phyloP scores from a whole-genome alignment of 768 basidiomycete genomes.

The Russula compacta region DNA sequence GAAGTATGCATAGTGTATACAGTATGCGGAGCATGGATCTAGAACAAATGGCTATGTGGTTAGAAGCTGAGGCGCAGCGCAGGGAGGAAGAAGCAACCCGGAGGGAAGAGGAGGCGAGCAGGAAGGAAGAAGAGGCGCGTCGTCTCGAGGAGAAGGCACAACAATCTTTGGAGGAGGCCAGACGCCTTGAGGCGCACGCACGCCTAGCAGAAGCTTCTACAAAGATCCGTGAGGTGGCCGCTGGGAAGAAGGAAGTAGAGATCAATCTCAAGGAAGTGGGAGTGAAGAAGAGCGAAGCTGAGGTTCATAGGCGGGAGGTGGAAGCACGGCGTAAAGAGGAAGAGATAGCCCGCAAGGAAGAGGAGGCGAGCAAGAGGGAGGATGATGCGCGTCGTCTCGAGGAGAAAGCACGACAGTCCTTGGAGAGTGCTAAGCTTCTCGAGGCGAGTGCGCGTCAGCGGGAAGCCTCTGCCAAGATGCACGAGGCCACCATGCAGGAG shows the following conservation, averaged over 20 bases:
- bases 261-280: constrained; percentile 22
- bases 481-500: constrained; percentile 17
- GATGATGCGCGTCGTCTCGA: constrained; percentile 31
- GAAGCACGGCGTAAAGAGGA: constrained; percentile 27
- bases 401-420: constrained; percentile 22
- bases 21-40: constrained; percentile 16
- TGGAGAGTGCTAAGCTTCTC: constrained; percentile 16
- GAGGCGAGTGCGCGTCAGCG: constrained; percentile 7
- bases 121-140: constrained; percentile 22
- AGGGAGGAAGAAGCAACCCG: constrained; percentile 26
- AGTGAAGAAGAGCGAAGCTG: constrained; percentile 28
- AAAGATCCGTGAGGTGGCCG: constrained; percentile 18
- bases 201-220: constrained; percentile 22
- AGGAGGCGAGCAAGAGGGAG: constrained; percentile 28
- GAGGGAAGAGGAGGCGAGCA: constrained; percentile 24
- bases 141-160: constrained; percentile 22
- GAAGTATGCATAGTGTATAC: constrained; percentile 6
- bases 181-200: constrained; percentile 19
- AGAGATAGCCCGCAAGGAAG: constrained; percentile 26
- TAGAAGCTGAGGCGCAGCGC: constrained; percentile 18
- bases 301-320: constrained; percentile 27
- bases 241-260: constrained; percentile 18
- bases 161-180: constrained; percentile 17
- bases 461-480: constrained; percentile 21
- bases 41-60: constrained; percentile 19